Conservation (phyloP, 495 filamentous ascomycete species). For the Glutinoglossum americanum region DNA sequence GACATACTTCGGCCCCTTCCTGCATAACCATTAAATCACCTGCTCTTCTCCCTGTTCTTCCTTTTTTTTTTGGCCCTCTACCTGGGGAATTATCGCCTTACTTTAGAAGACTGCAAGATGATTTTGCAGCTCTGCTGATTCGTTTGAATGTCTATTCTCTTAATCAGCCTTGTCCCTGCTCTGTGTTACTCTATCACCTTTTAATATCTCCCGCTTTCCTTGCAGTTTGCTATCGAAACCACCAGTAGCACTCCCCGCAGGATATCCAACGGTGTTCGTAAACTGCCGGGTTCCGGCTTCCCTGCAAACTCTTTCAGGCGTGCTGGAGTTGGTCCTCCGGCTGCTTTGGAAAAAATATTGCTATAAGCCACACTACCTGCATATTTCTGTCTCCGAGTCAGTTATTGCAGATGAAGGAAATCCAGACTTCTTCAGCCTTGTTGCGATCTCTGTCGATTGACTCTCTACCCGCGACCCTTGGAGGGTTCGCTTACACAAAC, state of each 20-base stretch:
- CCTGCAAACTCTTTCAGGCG: background rate
- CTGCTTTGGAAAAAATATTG: background rate
- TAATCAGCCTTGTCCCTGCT: background rate
- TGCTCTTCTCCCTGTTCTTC: background rate
- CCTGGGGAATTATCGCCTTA: background rate
- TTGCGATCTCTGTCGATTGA: background rate
- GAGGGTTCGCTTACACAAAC: background rate
- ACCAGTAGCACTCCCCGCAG: background rate
- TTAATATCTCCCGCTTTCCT: background rate
- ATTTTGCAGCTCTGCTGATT: background rate
- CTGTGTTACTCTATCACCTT: background rate
- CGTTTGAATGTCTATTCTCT: background rate
- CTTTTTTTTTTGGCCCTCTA: background rate
- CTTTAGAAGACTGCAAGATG: background rate
- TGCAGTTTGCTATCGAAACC: background rate
- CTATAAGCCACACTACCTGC: background rate
- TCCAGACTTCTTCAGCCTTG: background rate
- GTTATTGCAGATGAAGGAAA: background rate
- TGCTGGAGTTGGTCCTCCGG: background rate
- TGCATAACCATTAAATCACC: background rate
- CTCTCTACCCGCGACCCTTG: background rate
- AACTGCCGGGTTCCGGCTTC: background rate
- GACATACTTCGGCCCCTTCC: background rate
- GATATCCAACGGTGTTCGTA: background rate
- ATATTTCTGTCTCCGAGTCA: background rate